Conservation (phyloP, 2,329 filamentous ascomycete species). For the Chaetomiaceae sp. region DNA sequence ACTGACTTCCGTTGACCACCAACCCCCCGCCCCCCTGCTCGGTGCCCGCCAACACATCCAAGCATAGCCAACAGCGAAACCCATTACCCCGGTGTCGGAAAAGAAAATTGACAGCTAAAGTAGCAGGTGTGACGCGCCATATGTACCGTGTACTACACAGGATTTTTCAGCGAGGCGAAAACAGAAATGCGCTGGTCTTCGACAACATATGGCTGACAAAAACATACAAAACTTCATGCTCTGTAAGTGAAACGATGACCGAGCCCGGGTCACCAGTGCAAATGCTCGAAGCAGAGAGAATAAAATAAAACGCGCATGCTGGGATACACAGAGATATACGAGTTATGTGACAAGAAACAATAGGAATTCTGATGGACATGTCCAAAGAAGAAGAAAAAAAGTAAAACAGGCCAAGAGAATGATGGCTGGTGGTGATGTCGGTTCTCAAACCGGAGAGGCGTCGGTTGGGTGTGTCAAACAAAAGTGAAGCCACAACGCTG, state of each 20-base stretch:
- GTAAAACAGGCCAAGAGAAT: no score
- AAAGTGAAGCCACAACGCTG: neutral
- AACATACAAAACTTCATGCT: constrained; percentile 6
- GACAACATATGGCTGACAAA: neutral
- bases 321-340: constrained; percentile 6
- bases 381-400: neutral
- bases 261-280: constrained; percentile 16
- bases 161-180: neutral
- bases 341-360: neutral
- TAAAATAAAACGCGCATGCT: neutral
- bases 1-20: neutral
- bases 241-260: constrained; percentile 13
- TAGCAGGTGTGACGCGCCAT: neutral
- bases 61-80: neutral
- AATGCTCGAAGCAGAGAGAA: neutral
- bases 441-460: neutral
- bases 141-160: neutral
- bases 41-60: neutral
- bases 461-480: neutral
- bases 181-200: neutral
- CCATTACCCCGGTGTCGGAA: constrained; percentile 1
- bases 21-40: neutral
- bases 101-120: neutral
- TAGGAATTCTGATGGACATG: neutral
- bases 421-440: neutral